Percentiles rank a stretch among this genome's conserved stretches.
Evolutionary conservation across 371 early-diverging fungal genomes (phyloP).

Genomic region (Rhizopus microsporus): DNA sequence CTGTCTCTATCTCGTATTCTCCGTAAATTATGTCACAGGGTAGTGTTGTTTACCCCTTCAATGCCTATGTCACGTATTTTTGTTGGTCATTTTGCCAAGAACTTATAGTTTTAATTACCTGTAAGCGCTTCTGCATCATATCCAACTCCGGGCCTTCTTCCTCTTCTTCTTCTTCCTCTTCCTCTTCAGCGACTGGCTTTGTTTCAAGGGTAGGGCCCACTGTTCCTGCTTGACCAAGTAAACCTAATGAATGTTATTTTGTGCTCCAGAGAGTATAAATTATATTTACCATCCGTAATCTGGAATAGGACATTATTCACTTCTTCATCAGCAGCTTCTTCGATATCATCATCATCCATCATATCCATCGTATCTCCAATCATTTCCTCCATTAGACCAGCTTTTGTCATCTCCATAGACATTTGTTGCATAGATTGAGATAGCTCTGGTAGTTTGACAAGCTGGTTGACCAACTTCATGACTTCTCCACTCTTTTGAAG

Average conservation of each 20-base stretch:
- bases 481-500: conserved; percentile 87
- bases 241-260: conserved; percentile 37
- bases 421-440: conserved; percentile 84
- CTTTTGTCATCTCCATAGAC: conserved; percentile 96
- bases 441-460: conserved; percentile 86
- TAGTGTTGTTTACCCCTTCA: conserved; percentile 28
- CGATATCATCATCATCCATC: conserved; percentile 87
- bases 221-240: conserved; percentile 70
- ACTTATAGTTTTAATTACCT: conserved; percentile 44
- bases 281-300: conserved; percentile 78
- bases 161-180: conserved; percentile 59
- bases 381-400: conserved; percentile 96
- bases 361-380: conserved; percentile 87
- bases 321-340: conserved; percentile 94
- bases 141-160: conserved; percentile 80
- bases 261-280: not conserved
- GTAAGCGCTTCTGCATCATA: conserved; percentile 83
- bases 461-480: conserved; percentile 86
- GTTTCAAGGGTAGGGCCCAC: conserved; percentile 60
- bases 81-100: not conserved
- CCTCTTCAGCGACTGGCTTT: conserved; percentile 40
- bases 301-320: conserved; percentile 88
- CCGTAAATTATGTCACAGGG: not conserved
- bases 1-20: too few species aligned
- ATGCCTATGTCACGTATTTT: conserved; percentile 20